These are phyloP conservation scores for Tilletia horrida DNA, from an alignment of 1,284 basidiomycete genomes.

Conservation along the genomic window DNA sequence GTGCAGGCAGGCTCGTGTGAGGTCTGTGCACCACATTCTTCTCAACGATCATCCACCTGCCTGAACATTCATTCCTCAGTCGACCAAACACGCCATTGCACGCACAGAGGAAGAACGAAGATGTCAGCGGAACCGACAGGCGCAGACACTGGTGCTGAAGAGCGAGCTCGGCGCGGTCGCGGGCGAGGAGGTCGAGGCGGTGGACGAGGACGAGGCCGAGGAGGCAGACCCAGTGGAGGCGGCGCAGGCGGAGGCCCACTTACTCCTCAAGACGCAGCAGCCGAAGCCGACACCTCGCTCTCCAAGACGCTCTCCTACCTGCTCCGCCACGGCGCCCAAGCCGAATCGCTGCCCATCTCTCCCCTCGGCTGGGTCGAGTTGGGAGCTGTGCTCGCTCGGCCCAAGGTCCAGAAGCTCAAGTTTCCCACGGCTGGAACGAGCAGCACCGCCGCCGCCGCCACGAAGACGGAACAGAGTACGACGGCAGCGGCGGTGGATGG, in stretches of 20 bases:
- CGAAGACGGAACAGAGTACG: no score
- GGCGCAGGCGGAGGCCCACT: background rate
- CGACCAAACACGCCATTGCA: no score
- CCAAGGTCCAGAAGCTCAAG: conserved; percentile 39
- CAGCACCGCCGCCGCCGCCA: background rate
- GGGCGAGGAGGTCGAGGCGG: background rate
- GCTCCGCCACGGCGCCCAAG: conserved; percentile 75
- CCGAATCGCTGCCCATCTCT: conserved; percentile 70
- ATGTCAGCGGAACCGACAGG: no score
- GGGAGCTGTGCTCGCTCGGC: conserved; percentile 57
- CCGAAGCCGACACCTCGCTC: conserved; percentile 51
- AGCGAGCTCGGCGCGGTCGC: no score
- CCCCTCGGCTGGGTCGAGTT: conserved; percentile 75
- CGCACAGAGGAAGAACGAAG: no score
- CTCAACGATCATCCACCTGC: no score
- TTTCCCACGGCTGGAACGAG: conserved; percentile 25
- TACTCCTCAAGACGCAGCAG: background rate
- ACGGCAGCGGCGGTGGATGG: background rate
- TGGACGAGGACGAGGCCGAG: background rate
- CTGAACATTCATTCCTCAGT: no score
- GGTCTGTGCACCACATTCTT: no score
- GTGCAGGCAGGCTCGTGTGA: no score
- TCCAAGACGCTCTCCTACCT: conserved; percentile 81
- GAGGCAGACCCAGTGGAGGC: background rate
- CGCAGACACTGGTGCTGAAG: no score